Percentiles rank a stretch among this genome's conserved stretches.
These are phyloP conservation scores for Nitzschia inconspicua DNA, from an alignment of 108 stramenopile genomes.

Conservation along the genomic window DNA sequence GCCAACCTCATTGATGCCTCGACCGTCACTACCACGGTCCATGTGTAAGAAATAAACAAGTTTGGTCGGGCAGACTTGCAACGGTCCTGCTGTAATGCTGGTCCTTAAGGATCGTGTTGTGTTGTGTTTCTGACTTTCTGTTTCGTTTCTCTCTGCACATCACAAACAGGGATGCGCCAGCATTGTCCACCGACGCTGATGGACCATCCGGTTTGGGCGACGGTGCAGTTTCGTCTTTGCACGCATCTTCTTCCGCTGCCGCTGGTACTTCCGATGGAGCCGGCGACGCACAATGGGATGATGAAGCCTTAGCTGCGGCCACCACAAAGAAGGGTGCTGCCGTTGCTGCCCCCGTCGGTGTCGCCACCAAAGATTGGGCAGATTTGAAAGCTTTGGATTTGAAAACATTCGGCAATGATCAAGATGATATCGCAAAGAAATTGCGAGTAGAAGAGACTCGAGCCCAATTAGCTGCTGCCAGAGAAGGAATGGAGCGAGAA, in stretches of 20 bases:
- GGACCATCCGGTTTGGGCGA: slow-evolving; percentile 68
- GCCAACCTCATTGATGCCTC: slow-evolving; percentile 85
- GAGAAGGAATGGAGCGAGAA: slow-evolving; percentile 87
- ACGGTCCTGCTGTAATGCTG: background rate
- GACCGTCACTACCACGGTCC: slow-evolving; percentile 48
- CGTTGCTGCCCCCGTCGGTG: slow-evolving; percentile 16
- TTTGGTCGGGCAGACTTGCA: background rate
- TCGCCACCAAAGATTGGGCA: slow-evolving; percentile 26
- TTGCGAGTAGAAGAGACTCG: slow-evolving; percentile 84
- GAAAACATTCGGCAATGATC: slow-evolving; percentile 35
- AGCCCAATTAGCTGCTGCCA: slow-evolving; percentile 70
- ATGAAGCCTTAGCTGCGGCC: slow-evolving; percentile 50
- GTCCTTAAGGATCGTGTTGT: too few species aligned
- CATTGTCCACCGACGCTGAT: slow-evolving; percentile 40
- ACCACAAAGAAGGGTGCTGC: slow-evolving; percentile 23
- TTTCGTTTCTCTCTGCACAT: background rate
- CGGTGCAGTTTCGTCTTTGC: background rate
- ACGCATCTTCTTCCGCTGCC: slow-evolving; percentile 5
- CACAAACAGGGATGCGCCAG: background rate
- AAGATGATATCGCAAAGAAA: slow-evolving; percentile 80
- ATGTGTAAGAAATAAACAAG: slow-evolving; percentile 50
- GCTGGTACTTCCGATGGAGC: background rate
- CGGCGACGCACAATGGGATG: slow-evolving; percentile 63
- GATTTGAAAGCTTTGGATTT: slow-evolving; percentile 75
- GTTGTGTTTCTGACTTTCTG: background rate